A percentile compares a stretch with the other conserved stretches of the same genome.
Evolutionary conservation across 345 rosid genomes (phyloP).

Genomic region (Gossypium arboreum): DNA sequence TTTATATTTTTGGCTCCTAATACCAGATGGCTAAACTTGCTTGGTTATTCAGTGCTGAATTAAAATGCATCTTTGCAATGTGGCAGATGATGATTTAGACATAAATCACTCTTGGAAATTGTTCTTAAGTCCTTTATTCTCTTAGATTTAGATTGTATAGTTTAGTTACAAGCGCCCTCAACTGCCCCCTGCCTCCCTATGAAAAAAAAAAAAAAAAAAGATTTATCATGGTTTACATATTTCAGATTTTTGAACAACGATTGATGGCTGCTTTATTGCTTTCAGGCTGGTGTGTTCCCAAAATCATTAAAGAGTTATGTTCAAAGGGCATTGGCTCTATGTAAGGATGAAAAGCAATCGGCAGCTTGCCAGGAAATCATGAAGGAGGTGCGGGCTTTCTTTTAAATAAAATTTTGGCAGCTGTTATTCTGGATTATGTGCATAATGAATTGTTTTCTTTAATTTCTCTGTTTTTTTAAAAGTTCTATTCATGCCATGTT

Average conservation of each 20-base stretch:
- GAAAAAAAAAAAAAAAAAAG: too few species aligned
- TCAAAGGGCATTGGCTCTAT: conserved; percentile 81
- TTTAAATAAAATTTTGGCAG: not conserved
- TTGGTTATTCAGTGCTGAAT: not conserved
- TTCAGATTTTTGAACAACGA: not conserved
- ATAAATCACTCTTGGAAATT: not conserved
- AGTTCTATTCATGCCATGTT: not conserved
- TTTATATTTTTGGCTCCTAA: not conserved
- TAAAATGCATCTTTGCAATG: not conserved
- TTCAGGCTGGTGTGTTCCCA: conserved; percentile 73
- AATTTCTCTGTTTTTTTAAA: too few species aligned
- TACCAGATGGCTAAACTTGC: not conserved
- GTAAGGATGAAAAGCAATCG: conserved; percentile 69
- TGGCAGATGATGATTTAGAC: not conserved
- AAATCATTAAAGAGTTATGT: conserved; percentile 77
- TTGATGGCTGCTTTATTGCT: conserved; percentile 21
- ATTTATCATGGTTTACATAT: not conserved
- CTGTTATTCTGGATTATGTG: not conserved
- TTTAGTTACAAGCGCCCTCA: not conserved
- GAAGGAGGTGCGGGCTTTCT: conserved; percentile 50
- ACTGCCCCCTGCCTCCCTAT: too few species aligned
- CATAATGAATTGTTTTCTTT: not conserved
- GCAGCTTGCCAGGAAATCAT: conserved; percentile 65
- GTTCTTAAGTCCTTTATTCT: not conserved
- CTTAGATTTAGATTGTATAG: not conserved